Conservation (phyloP, 129 eudicot genomes). For the Artemisia argyi region DNA sequence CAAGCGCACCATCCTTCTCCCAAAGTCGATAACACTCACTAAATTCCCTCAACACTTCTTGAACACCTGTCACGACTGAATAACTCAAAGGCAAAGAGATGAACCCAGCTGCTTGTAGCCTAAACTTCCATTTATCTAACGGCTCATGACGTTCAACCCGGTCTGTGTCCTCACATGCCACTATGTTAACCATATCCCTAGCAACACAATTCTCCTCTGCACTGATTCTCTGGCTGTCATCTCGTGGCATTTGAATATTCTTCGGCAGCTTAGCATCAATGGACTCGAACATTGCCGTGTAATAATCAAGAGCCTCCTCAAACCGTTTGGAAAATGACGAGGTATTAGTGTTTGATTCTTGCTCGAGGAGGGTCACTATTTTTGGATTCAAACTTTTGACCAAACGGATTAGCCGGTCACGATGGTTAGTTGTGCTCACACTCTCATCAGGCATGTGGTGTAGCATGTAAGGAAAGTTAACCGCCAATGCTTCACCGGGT, state of each 20-base stretch:
- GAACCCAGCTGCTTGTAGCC: slow-evolving; percentile 56
- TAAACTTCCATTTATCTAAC: slow-evolving; percentile 55
- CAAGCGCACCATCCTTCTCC: slow-evolving; percentile 43
- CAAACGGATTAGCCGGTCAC: slow-evolving; percentile 53
- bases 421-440: slow-evolving; percentile 53
- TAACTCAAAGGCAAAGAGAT: slow-evolving; percentile 36
- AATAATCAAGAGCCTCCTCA: slow-evolving; percentile 55
- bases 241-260: slow-evolving; percentile 33
- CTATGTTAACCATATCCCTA: slow-evolving; percentile 53
- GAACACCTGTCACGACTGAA: slow-evolving; percentile 22
- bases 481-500: slow-evolving; percentile 61
- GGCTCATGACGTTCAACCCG: slow-evolving; percentile 68
- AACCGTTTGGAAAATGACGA: slow-evolving; percentile 45
- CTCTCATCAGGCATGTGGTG: slow-evolving; percentile 81
- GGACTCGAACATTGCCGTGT: slow-evolving; percentile 61
- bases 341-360: slow-evolving; percentile 62
- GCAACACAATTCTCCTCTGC: slow-evolving; percentile 66
- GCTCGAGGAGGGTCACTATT: slow-evolving; percentile 58
- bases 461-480: slow-evolving; percentile 57
- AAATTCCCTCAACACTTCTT: slow-evolving; percentile 40
- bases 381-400: slow-evolving; percentile 48
- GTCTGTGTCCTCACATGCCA: slow-evolving; percentile 53
- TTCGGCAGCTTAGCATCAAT: slow-evolving; percentile 48
- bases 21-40: slow-evolving; percentile 33
- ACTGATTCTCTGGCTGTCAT: slow-evolving; percentile 47